Conservation (phyloP, 257 asterid species). For the Rubia yunnanensis region DNA sequence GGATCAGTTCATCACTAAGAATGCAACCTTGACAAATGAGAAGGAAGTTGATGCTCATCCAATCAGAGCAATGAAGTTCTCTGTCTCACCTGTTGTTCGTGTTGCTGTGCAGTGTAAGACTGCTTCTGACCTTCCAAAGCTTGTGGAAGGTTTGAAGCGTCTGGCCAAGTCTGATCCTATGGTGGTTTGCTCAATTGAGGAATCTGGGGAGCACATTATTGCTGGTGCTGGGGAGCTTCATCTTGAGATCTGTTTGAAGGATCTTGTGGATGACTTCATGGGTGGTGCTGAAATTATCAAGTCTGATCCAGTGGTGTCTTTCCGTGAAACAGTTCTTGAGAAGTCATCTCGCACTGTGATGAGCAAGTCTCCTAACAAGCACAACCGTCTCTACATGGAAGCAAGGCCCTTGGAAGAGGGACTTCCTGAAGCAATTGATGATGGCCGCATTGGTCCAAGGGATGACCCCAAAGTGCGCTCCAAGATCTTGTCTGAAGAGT, state of each 20-base stretch:
- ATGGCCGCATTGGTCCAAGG: slow-evolving; percentile 40
- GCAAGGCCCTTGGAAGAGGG: slow-evolving; percentile 38
- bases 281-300: slow-evolving; percentile 26
- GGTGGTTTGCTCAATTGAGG: slow-evolving; percentile 39
- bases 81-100: slow-evolving; percentile 39
- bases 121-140: slow-evolving; percentile 41
- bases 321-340: slow-evolving; percentile 31
- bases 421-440: slow-evolving; percentile 38
- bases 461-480: slow-evolving; percentile 31
- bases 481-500: slow-evolving; percentile 33
- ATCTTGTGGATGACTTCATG: slow-evolving; percentile 34
- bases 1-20: slow-evolving; percentile 36
- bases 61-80: slow-evolving; percentile 37
- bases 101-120: slow-evolving; percentile 44
- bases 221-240: slow-evolving; percentile 38
- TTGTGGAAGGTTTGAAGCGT: slow-evolving; percentile 40
- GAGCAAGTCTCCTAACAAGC: slow-evolving; percentile 39
- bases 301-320: slow-evolving; percentile 33
- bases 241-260: slow-evolving; percentile 35
- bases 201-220: slow-evolving; percentile 38
- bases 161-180: slow-evolving; percentile 37
- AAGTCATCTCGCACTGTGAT: slow-evolving; percentile 27
- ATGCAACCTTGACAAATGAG: slow-evolving; percentile 38
- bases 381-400: slow-evolving; percentile 37
- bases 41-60: slow-evolving; percentile 37